phyloP scores from a whole-genome alignment of 805 yeast species.

The Candida ulmi region DNA sequence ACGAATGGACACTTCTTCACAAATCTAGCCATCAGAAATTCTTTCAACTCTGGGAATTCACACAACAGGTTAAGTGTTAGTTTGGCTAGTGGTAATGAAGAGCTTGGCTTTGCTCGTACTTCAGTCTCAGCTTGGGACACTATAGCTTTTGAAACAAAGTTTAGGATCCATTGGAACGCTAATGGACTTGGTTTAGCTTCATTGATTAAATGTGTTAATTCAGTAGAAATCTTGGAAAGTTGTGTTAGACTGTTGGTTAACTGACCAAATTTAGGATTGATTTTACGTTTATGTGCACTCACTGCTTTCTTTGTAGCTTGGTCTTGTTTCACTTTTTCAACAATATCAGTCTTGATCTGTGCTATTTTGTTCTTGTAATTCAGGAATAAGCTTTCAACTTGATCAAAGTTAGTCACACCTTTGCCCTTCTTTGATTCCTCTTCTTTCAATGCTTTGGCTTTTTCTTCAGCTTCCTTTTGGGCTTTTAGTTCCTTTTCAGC shows the following conservation, averaged over 20 bases:
- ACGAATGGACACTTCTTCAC: slow-evolving; percentile 88
- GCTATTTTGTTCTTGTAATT: slow-evolving; percentile 46
- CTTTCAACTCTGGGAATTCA: slow-evolving; percentile 36
- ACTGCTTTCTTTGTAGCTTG: slow-evolving; percentile 49
- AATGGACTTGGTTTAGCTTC: slow-evolving; percentile 43
- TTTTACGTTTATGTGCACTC: slow-evolving; percentile 59
- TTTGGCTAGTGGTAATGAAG: slow-evolving; percentile 75
- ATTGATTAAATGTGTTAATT: slow-evolving; percentile 43
- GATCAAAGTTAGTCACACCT: slow-evolving; percentile 29
- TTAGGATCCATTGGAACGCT: slow-evolving; percentile 68
- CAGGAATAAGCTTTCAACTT: slow-evolving; percentile 38
- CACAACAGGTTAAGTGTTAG: slow-evolving; percentile 51
- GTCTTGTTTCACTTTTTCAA: slow-evolving; percentile 47
- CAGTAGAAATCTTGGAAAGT: slow-evolving; percentile 43
- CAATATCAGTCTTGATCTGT: slow-evolving; percentile 56
- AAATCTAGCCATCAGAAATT: slow-evolving; percentile 60
- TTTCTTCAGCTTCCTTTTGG: slow-evolving; percentile 13
- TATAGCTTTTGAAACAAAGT: slow-evolving; percentile 78
- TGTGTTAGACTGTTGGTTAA: slow-evolving; percentile 68
- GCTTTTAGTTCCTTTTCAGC: slow-evolving; percentile 10
- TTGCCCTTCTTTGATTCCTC: slow-evolving; percentile 19
- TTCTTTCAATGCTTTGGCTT: slow-evolving; percentile 10
- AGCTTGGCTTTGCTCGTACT: slow-evolving; percentile 69
- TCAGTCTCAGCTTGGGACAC: slow-evolving; percentile 93
- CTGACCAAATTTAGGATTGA: slow-evolving; percentile 91